A percentile compares a stretch with the other conserved stretches of the same genome.
Conservation (phyloP, 2,329 filamentous ascomycete species). For the Talaromyces sp. region DNA sequence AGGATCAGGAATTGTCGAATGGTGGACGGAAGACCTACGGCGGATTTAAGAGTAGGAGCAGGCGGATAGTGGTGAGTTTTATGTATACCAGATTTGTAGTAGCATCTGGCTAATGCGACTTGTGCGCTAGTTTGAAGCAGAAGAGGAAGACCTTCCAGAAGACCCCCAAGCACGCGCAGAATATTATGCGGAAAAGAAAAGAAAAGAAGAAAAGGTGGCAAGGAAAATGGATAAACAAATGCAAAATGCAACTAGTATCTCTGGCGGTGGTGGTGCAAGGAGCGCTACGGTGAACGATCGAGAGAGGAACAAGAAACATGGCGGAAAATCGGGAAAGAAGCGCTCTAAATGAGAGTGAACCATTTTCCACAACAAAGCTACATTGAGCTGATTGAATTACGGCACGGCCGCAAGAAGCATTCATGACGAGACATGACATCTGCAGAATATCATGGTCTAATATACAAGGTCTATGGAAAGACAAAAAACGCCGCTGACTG, state of each 20-base stretch:
- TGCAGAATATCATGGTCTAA: conserved; percentile 4
- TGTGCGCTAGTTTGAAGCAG: not conserved
- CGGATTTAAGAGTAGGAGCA: conserved; percentile 36
- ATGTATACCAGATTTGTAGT: not conserved
- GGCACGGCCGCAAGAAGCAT: not conserved
- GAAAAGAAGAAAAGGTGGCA: conserved; percentile 23
- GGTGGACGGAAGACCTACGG: conserved; percentile 41
- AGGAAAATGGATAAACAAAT: conserved; percentile 23
- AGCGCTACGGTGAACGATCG: conserved; percentile 30
- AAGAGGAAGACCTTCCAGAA: not conserved
- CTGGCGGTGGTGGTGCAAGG: conserved; percentile 24
- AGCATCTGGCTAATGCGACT: not conserved
- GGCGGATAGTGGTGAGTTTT: conserved; percentile 28
- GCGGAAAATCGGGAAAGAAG: conserved; percentile 16
- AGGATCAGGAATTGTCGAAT: conserved; percentile 30
- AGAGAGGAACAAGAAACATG: conserved; percentile 9
- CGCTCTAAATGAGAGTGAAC: conserved; percentile 5
- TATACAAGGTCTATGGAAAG: not conserved
- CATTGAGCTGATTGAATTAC: not conserved
- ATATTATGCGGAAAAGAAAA: conserved; percentile 21
- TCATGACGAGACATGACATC: not conserved
- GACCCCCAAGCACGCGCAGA: not conserved
- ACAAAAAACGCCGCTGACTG: not conserved
- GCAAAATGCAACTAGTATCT: conserved; percentile 33
- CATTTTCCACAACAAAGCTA: not conserved